Base-by-base conservation (phyloP, 2,329 filamentous ascomycete species). In the Thielaviopsis cerberus region DNA sequence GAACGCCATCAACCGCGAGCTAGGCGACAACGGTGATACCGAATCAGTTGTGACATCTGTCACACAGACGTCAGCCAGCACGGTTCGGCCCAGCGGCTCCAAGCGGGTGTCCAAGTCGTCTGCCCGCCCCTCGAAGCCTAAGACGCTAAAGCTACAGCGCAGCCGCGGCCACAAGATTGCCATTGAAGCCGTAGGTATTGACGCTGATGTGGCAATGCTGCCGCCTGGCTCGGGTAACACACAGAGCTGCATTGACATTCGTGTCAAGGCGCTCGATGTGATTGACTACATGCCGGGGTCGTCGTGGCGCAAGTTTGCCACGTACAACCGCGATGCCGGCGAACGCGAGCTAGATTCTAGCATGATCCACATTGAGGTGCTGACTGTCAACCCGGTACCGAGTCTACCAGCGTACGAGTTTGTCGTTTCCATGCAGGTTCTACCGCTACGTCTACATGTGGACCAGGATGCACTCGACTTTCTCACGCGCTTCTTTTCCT, bases 381-480 rank as follows among this genome's bases (percentile, higher is more conserved):
- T 94, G 59, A 95, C 86, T 57, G 88, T 97, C 48, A 88, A 86
- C 68, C 92, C 92, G 3, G 77, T 95, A 3, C 80, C 84, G 2
- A 84, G 89, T 50, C 76, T 96, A 22, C 85, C 88, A 17, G 92
- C 91, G 0, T 88, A 90, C 0, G 92, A 98, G 67, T 82, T 97
- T 62, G 86, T 96, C 6, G 72, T 96, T 17, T 86, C 85, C 65
- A 83, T 81, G 15, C 85, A 81, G 0, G 69, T 98, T 20, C 76
- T 97, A 27, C 92, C 92, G 1, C 73, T 98, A 26, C 82, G 92
- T 51, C 76, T 98, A 1, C 92, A 98, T 67, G 90, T 98, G 34
- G 92, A 98, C 66, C 92, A 98, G 70, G 92, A 98, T 69, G 91
- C 92, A 0, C 78, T 98, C 3, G 92, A 98, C 67, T 98, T 98